These are phyloP conservation scores for Jasminum sambac DNA, from an alignment of 257 asterid species.

Conservation along the genomic window DNA sequence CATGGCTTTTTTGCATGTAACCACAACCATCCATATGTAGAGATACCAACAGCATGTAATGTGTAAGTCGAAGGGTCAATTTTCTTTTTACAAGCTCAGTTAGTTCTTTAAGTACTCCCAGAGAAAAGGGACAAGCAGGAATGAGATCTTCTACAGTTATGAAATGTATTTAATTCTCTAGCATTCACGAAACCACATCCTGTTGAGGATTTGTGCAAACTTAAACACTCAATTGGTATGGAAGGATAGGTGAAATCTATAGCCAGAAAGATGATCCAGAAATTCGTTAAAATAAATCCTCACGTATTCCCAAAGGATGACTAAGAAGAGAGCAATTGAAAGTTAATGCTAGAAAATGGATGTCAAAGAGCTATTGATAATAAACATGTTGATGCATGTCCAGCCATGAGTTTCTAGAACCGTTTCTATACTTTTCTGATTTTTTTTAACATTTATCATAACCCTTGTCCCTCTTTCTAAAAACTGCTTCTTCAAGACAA, in stretches of 20 bases:
- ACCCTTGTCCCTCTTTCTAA: no score
- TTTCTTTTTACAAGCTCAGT: background rate
- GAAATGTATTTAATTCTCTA: background rate
- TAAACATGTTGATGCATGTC: background rate
- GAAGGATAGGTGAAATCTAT: no score
- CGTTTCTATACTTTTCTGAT: no score
- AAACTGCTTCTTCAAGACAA: no score
- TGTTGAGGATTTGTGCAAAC: background rate
- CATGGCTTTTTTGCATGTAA: background rate
- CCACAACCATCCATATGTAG: background rate
- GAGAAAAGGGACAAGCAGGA: background rate
- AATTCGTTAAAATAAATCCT: background rate
- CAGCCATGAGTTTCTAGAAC: no score
- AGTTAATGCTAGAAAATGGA: background rate
- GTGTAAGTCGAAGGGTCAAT: background rate
- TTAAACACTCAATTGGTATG: no score
- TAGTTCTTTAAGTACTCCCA: background rate
- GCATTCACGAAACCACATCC: background rate
- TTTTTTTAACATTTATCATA: no score
- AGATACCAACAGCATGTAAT: background rate
- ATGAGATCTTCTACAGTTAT: background rate
- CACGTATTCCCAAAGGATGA: background rate
- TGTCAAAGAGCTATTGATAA: background rate
- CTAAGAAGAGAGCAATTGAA: background rate
- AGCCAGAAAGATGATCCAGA: conserved; percentile 1